A percentile compares a stretch with the other conserved stretches of the same genome.
phyloP scores from a whole-genome alignment of 2,329 filamentous ascomycete species.

The Arachnopeziza araneosa region DNA sequence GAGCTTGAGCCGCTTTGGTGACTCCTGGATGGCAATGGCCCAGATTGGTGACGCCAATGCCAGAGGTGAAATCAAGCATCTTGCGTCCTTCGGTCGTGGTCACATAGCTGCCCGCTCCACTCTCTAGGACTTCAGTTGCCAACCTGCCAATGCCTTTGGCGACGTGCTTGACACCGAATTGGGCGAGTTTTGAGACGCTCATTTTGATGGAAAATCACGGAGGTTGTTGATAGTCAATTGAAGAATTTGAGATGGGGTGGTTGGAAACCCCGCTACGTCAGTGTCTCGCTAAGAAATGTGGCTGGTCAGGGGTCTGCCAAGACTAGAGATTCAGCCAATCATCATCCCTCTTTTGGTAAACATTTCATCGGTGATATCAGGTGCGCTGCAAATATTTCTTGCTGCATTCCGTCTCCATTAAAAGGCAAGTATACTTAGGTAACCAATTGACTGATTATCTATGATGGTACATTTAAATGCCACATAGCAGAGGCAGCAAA shows the following conservation, averaged over 20 bases:
- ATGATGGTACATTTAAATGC: too few species aligned
- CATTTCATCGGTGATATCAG: too few species aligned
- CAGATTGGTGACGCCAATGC: slow-evolving; percentile 93
- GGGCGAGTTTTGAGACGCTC: slow-evolving; percentile 11
- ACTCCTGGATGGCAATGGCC: slow-evolving; percentile 78
- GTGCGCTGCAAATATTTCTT: too few species aligned
- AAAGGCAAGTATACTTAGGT: too few species aligned
- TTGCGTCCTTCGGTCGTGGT: slow-evolving; percentile 92
- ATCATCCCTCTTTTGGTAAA: background rate
- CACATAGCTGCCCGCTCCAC: slow-evolving; percentile 76
- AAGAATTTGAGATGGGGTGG: background rate
- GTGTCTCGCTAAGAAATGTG: background rate
- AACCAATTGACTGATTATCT: too few species aligned
- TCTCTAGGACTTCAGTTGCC: slow-evolving; percentile 59
- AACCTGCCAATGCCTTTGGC: slow-evolving; percentile 14
- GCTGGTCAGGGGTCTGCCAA: background rate
- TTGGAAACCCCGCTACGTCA: background rate
- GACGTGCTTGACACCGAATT: slow-evolving; percentile 14
- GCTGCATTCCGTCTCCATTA: too few species aligned
- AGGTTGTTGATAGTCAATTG: background rate
- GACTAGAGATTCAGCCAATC: background rate
- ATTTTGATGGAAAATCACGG: background rate
- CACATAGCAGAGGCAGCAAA: too few species aligned
- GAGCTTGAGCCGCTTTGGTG: slow-evolving; percentile 26
- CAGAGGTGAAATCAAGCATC: slow-evolving; percentile 93